These are phyloP conservation scores for Neospora caninum DNA, from an alignment of 169 alveolate species.

Conservation along the genomic window DNA sequence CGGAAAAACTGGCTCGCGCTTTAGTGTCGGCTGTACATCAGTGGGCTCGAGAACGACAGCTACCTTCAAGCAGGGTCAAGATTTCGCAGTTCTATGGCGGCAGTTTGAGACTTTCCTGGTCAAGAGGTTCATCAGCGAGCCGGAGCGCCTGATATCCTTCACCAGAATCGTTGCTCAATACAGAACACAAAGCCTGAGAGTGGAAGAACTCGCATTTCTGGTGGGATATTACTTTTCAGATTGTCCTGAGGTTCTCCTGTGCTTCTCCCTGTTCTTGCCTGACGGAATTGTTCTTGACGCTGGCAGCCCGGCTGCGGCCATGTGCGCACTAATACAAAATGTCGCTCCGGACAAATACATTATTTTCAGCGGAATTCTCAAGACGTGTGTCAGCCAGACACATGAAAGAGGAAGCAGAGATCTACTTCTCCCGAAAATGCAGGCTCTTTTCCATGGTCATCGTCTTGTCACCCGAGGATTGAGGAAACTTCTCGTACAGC, in stretches of 20 bases:
- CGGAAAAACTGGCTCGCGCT: neutral
- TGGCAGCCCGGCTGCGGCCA: constrained; percentile 59
- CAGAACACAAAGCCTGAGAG: constrained; percentile 54
- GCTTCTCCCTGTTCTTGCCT: constrained; percentile 58
- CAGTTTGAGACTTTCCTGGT: constrained; percentile 59
- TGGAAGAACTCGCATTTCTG: constrained; percentile 58
- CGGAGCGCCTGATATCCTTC: constrained; percentile 40
- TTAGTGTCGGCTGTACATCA: neutral
- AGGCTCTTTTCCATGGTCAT: constrained; percentile 59
- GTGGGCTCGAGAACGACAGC: neutral
- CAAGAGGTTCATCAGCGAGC: constrained; percentile 44
- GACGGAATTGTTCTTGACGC: constrained; percentile 41
- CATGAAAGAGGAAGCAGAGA: constrained; percentile 51
- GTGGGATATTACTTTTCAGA: constrained; percentile 52
- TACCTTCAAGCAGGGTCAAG: neutral
- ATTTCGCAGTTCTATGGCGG: constrained; percentile 41
- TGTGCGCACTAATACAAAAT: constrained; percentile 59
- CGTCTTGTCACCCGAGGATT: constrained; percentile 62
- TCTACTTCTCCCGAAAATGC: constrained; percentile 61
- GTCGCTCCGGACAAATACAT: constrained; percentile 64
- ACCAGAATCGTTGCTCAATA: constrained; percentile 39
- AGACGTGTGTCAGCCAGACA: constrained; percentile 24
- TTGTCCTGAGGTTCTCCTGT: constrained; percentile 54
- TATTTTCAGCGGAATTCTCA: constrained; percentile 52
- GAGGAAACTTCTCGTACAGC: constrained; percentile 59